Evolutionary conservation across 352 stramenopile species (phyloP).

Genomic region (Pythium coloratum): DNA sequence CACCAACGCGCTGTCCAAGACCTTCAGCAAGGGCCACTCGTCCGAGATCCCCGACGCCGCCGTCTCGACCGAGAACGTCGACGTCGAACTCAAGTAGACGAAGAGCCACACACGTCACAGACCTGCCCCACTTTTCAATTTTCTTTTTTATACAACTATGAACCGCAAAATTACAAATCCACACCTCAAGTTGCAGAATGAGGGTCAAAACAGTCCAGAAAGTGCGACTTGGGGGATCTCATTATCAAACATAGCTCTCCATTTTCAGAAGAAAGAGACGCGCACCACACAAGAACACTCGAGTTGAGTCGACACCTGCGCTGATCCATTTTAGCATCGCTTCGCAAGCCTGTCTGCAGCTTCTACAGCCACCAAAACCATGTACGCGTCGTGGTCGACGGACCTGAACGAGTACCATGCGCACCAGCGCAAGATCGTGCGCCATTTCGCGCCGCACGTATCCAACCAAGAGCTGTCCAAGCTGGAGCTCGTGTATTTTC

Average conservation of each 20-base stretch:
- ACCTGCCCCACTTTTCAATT: not conserved
- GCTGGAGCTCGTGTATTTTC: slow-evolving; percentile 63
- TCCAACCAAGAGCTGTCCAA: slow-evolving; percentile 44
- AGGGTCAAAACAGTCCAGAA: not conserved
- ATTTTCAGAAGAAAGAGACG: slow-evolving; percentile 19
- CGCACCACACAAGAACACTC: slow-evolving; percentile 3
- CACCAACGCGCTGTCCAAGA: slow-evolving; percentile 73
- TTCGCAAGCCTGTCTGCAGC: not conserved
- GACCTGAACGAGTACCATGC: slow-evolving; percentile 42
- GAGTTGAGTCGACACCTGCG: not conserved
- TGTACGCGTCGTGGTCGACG: slow-evolving; percentile 35
- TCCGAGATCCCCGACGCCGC: slow-evolving; percentile 13
- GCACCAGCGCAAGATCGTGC: slow-evolving; percentile 73
- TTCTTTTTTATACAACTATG: slow-evolving; percentile 20
- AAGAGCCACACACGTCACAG: not conserved
- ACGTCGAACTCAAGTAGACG: slow-evolving; percentile 28
- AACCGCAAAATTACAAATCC: slow-evolving; percentile 19
- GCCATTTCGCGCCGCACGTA: slow-evolving; percentile 68
- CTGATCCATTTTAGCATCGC: not conserved
- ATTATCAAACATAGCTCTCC: slow-evolving; percentile 3
- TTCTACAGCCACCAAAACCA: slow-evolving; percentile 3
- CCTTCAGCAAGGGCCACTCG: slow-evolving; percentile 58
- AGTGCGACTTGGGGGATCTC: slow-evolving; percentile 20
- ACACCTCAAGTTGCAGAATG: slow-evolving; percentile 14
- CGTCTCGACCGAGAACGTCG: slow-evolving; percentile 28